phyloP scores from a whole-genome alignment of 306 rosid species.

The Prunus davidiana region DNA sequence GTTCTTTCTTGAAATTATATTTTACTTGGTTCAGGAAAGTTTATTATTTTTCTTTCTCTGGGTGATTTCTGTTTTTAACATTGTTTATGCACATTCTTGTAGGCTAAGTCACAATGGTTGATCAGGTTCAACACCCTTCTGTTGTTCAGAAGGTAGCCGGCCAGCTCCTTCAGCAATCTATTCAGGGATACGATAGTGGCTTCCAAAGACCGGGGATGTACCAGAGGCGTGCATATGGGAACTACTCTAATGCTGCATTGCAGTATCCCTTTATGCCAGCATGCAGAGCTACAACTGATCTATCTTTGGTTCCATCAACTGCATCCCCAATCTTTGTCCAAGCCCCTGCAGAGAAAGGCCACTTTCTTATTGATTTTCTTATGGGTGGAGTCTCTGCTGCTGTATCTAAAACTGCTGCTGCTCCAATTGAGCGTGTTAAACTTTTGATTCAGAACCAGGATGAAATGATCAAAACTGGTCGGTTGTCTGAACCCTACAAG shows the following conservation, averaged over 20 bases:
- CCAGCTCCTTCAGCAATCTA: constrained; percentile 55
- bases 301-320: constrained; percentile 51
- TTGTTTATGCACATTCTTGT: background rate
- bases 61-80: background rate
- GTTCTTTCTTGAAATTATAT: background rate
- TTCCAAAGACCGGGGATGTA: constrained; percentile 42
- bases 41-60: background rate
- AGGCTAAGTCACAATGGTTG: constrained; percentile 65
- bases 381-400: constrained; percentile 98
- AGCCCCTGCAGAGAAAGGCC: constrained; percentile 79
- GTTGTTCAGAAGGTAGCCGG: constrained; percentile 75
- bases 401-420: constrained; percentile 92
- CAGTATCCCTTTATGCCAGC: constrained; percentile 50
- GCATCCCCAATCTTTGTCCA: constrained; percentile 73
- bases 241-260: constrained; percentile 62
- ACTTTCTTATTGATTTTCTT: constrained; percentile 67
- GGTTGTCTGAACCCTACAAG: constrained; percentile 87
- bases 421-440: constrained; percentile 88
- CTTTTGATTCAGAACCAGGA: constrained; percentile 93
- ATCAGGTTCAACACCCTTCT: constrained; percentile 73
- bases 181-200: constrained; percentile 40
- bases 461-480: constrained; percentile 77
- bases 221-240: constrained; percentile 58
- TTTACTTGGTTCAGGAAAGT: background rate
- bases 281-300: constrained; percentile 50